Evolutionary conservation across 768 basidiomycete species (phyloP).

Genomic region (Boletus insuetus): DNA sequence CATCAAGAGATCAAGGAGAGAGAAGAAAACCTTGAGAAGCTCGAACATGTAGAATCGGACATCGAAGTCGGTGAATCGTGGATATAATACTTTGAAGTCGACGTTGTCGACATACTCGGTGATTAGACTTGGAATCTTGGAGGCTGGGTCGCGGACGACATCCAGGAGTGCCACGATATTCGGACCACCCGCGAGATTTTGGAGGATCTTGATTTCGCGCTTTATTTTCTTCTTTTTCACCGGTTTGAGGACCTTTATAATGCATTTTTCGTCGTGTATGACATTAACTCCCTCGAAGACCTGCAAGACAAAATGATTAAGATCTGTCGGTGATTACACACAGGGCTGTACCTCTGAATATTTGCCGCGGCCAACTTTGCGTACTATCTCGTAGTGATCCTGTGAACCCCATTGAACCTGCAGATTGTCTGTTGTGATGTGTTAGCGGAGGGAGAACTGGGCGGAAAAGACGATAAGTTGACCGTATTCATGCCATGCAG

Average conservation of each 20-base stretch:
- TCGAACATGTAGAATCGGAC: constrained; percentile 97
- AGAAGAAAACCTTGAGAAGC: constrained; percentile 71
- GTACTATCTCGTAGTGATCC: constrained; percentile 96
- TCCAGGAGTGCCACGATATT: constrained; percentile 93
- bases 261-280: constrained; percentile 89
- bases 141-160: constrained; percentile 92
- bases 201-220: constrained; percentile 96
- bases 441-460: constrained; percentile 10
- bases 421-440: constrained; percentile 68
- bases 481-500: constrained; percentile 98
- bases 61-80: constrained; percentile 92
- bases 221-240: constrained; percentile 99
- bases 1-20: neutral
- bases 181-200: constrained; percentile 93
- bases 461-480: constrained; percentile 19
- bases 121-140: constrained; percentile 95
- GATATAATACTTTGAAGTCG: constrained; percentile 96
- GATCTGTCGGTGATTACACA: constrained; percentile 10
- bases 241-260: constrained; percentile 98
- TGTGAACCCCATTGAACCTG: constrained; percentile 98
- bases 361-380: constrained; percentile 94
- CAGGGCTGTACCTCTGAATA: constrained; percentile 75
- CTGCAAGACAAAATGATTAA: constrained; percentile 36
- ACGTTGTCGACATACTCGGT: constrained; percentile 98
- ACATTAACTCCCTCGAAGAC: constrained; percentile 94